Base-by-base conservation (phyloP, 179 eudicot species). In the Amaranthus tricolor region DNA sequence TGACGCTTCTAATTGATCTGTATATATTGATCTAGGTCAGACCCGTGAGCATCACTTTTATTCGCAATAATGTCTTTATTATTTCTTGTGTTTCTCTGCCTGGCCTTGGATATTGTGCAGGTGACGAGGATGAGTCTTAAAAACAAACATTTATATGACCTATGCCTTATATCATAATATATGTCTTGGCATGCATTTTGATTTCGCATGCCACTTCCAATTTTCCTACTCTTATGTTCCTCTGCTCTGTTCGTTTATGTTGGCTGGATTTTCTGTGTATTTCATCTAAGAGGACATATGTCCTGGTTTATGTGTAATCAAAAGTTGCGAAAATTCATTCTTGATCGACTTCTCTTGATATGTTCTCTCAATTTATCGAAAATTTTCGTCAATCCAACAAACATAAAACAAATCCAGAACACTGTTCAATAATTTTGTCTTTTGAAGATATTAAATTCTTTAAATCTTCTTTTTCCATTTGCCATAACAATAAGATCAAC, bases 121-220 rank as follows among this genome's bases (percentile, higher is more conserved):
- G 78, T 48, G 65, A 53, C 50, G 62, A 68, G 62, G 49, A 53
- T 6, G 69, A 49, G 17, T 31, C 64, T n/a, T 63, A 58, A 50
- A 48, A 62, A 45, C 49, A 16, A 45, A 66, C 56, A 66, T 49
- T 5, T 40, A 9, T 62, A 59, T 54, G 59, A 52, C 48, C 19
- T 65, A 45, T 6, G 13, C 10, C 6, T 44, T 68, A 14, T 11
- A 63, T 59, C 53, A 11, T 31, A 31, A 31, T 31, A 31, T 31
- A 31, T 31, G 40, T 31, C 40, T 6, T 24, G 81, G 79, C 78
- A 70, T 81, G 84, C 79, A 58, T 81, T 81, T 78, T 81, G 81
- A 74, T 74, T 74, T 66, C 69, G 81, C 81, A 71, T 78, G 81
- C 79, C 78, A 44, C 64, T 64, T 47, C 9, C 9, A 66, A 45